Evolutionary conservation across 2,329 filamentous ascomycete species (phyloP), one percentile per base, ranked within the genome.

Genomic region (Lachnellula suecica): DNA sequence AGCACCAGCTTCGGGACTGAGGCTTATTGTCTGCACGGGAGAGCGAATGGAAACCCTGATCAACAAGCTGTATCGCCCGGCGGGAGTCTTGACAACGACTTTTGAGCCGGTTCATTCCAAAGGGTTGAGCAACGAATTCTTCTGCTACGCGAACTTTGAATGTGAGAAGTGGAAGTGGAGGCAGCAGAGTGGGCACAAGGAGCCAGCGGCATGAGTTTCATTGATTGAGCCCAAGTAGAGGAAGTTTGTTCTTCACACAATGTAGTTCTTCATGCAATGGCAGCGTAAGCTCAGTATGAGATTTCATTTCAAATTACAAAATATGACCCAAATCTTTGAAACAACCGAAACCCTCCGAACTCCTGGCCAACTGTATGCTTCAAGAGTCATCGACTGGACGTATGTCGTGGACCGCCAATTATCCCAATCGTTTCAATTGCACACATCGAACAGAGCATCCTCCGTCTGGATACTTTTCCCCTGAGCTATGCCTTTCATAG

Each of bases 101-200:
- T 91, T 85, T 65, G 81, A 85, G 62, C 84, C 85, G 4, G 74
- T 77, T 57, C 89, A 93, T 64, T 77, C 81, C n/a, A 82, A 83
- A 56, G 87, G 87, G 0, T 71, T 94, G 54, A 89, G 87, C 69
- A 94, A 94, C 64, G 87, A 91, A 69, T 94, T 91, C 66, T 79
- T 82, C 64, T 91, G 87, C 68, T 93, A 90, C 64, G 82, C 89
- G 22, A 92, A 89, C 65, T 92, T 89, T 64, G 85, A 89, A 67
- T 82, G 84, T 61, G 71, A 71, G 6, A 69, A 68, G 4, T 82
- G 81, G 78, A 70, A 66, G 40, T 80, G 66, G 61, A 68, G 23
- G 24, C 7, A 17, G 29, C 31, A 40, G 23, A 45, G 20, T n/a
- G 20, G 23, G 9, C 22, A 38, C 9, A 19, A 47, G 44, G 17